Percentiles rank a stretch among this genome's conserved stretches.
phyloP scores from a whole-genome alignment of 441 rosid genomes.

The Manihot esculenta region DNA sequence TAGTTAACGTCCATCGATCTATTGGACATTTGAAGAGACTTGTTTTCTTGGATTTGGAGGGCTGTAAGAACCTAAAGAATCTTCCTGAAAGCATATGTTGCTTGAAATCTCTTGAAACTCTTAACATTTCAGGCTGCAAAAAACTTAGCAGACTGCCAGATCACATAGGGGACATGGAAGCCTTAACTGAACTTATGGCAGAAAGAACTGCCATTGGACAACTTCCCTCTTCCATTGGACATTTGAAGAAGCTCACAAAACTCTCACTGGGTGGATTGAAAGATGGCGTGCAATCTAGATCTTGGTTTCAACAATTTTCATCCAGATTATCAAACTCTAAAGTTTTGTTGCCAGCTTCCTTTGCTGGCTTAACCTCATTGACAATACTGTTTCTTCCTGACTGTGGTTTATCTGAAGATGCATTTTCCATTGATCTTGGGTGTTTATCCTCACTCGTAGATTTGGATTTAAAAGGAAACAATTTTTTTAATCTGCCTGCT shows the following conservation, averaged over 20 bases:
- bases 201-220: not conserved
- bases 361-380: not conserved
- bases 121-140: not conserved
- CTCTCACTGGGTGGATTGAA: not conserved
- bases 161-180: not conserved
- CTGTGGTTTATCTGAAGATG: not conserved
- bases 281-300: not conserved
- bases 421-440: not conserved
- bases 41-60: slow-evolving; percentile 1
- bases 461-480: not conserved
- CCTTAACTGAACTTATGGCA: not conserved
- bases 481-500: not conserved
- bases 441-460: not conserved
- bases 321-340: not conserved
- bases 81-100: slow-evolving; percentile 5
- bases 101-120: not conserved
- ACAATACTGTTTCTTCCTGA: not conserved
- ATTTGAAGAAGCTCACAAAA: not conserved
- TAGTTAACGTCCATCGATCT: slow-evolving; percentile 1
- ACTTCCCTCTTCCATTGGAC: not conserved
- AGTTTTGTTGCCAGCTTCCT: not conserved
- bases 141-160: not conserved
- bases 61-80: slow-evolving; percentile 7
- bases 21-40: slow-evolving; percentile 1
- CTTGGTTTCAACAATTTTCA: not conserved